A percentile compares a stretch with the other conserved stretches of the same genome.
phyloP scores from a whole-genome alignment of 2,329 filamentous ascomycete species.

The Hypoxylon rubiginosum region DNA sequence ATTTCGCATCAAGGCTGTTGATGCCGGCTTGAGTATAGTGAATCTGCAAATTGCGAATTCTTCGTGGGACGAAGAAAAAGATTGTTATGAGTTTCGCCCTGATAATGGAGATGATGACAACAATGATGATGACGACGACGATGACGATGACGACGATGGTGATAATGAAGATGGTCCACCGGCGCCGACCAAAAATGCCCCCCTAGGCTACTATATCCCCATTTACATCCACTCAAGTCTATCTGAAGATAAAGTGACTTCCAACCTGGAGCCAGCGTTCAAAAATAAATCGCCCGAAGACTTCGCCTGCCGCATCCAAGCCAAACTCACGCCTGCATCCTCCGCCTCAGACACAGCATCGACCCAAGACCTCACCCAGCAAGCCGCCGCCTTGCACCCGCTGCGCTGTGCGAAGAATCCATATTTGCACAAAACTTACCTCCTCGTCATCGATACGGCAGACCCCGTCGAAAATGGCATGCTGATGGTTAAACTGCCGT shows the following conservation, averaged over 20 bases:
- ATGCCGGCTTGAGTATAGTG: conserved; percentile 33
- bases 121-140: conserved; percentile 5
- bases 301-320: conserved; percentile 27
- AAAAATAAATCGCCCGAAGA: conserved; percentile 12
- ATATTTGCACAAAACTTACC: conserved; percentile 21
- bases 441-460: conserved; percentile 26
- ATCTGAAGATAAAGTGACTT: conserved; percentile 25
- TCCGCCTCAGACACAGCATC: background rate
- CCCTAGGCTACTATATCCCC: conserved; percentile 33
- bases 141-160: background rate
- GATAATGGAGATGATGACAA: conserved; percentile 18
- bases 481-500: conserved; percentile 6
- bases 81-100: conserved; percentile 7
- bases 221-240: conserved; percentile 36
- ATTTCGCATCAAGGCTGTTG: conserved; percentile 39
- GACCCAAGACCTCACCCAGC: conserved; percentile 9
- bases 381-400: conserved; percentile 23
- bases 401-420: conserved; percentile 20
- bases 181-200: conserved; percentile 27
- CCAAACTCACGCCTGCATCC: conserved; percentile 13
- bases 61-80: conserved; percentile 35
- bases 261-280: conserved; percentile 14
- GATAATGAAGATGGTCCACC: conserved; percentile 31
- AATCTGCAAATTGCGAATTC: conserved; percentile 38
- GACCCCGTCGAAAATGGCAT: background rate